These are phyloP conservation scores for Echeveria elegans DNA, from an alignment of 164 flowering plant genomes.

Conservation along the genomic window DNA sequence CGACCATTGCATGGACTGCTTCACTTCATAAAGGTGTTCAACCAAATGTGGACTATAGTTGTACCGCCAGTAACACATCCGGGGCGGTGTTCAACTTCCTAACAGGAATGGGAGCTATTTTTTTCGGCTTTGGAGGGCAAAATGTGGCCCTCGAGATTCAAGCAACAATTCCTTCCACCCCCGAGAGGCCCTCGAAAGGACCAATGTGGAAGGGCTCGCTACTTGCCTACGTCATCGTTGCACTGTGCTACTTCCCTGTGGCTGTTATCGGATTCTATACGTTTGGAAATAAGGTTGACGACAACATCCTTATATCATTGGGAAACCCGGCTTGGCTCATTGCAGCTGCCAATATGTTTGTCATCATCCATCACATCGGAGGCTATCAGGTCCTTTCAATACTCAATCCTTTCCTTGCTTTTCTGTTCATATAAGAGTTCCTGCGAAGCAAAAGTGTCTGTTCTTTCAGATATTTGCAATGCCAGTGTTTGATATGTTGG, in stretches of 20 bases:
- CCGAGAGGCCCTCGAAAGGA: too few relatives aligned
- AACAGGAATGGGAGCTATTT: slow-evolving; percentile 36
- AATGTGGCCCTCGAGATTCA: slow-evolving; percentile 50
- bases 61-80: slow-evolving; percentile 14
- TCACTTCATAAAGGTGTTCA: slow-evolving; percentile 29
- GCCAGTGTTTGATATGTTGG: background rate
- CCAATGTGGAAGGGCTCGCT: slow-evolving; percentile 45
- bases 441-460: too few relatives aligned
- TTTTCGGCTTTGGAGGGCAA: slow-evolving; percentile 53
- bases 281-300: slow-evolving; percentile 33
- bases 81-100: slow-evolving; percentile 38
- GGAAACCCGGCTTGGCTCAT: slow-evolving; percentile 45
- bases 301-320: slow-evolving; percentile 33
- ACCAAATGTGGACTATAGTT: slow-evolving; percentile 27
- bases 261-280: too few relatives aligned
- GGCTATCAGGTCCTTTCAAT: too few relatives aligned
- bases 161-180: too few relatives aligned
- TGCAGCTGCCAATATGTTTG: slow-evolving; percentile 61
- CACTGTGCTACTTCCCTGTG: too few relatives aligned
- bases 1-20: slow-evolving; percentile 46
- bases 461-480: too few relatives aligned
- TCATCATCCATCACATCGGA: too few relatives aligned
- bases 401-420: too few relatives aligned
- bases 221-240: slow-evolving; percentile 41
- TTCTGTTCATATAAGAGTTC: too few relatives aligned